Base-by-base conservation (phyloP, 129 eudicot species). In the Lactuca sativa region DNA sequence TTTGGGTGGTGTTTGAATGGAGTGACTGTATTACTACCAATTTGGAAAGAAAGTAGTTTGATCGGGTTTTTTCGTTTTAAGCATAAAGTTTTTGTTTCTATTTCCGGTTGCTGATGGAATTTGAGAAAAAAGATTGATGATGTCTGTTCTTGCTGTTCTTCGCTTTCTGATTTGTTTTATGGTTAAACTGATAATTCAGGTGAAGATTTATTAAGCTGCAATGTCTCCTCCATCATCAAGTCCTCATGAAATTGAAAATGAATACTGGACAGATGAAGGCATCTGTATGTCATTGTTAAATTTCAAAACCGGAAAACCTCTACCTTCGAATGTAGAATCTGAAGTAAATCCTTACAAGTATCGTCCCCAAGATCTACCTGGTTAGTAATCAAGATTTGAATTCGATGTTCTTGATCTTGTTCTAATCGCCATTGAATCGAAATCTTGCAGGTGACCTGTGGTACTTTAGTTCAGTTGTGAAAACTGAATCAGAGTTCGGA, bases 281-380 rank as follows among this genome's bases (percentile, higher is more conserved):
- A 62, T 86, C 69, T 69, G 73, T 75, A 65, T 33, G 76, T 74
- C 64, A 5, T 67, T 90, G 47, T 65, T 66, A 2, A 54, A 71
- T 30, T 49, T 78, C 61, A 72, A 47, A 17, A 59, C 21, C 6
- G 90, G 86, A 49, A 71, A 69, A 21, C 76, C 81, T 64, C 70
- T 84, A 44, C 90, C 90, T 0, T 44, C 11, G 1, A 64, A 80
- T 21, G 86, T 86, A 44, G 61, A 74, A 16, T 61, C 62, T 3
- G 90, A 90, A 72, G 58, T 85, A 14, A 82, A 82, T 83, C 96
- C 95, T 38, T 90, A 79, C 69, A 79, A 64, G 52, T 67, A 41
- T 72, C 56, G 15, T 55, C 96, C 96, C n/a, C 78, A 86, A 40
- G 63, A 77, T 64, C 86, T 90, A 70, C 90, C 96, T 37, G 90